Evolutionary conservation across 1,284 basidiomycete genomes (phyloP).

Genomic region (Austroboletus rostrupii): DNA sequence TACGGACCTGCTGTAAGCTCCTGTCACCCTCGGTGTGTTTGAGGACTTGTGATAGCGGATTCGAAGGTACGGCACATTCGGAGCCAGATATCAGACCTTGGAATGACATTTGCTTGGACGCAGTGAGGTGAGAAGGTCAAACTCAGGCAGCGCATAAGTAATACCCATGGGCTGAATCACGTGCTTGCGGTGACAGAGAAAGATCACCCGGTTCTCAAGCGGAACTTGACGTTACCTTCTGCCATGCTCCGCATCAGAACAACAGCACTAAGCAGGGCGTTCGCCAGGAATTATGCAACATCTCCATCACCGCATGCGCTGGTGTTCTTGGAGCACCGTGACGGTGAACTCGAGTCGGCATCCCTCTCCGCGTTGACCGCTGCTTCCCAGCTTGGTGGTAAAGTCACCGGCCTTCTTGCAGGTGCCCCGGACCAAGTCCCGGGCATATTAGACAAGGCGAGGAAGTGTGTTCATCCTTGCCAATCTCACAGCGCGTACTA

Average conservation of each 20-base stretch:
- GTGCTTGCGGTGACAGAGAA: constrained; percentile 3
- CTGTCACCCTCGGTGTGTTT: constrained; percentile 91
- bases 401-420: constrained; percentile 85
- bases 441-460: constrained; percentile 68
- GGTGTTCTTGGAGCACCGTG: constrained; percentile 85
- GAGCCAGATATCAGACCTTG: constrained; percentile 85
- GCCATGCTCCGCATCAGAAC: constrained; percentile 37
- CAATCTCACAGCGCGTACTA: constrained; percentile 3
- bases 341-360: constrained; percentile 77
- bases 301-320: constrained; percentile 64
- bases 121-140: not conserved
- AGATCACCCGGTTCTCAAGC: not conserved
- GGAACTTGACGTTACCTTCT: not conserved
- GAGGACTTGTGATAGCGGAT: constrained; percentile 86
- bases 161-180: constrained; percentile 11
- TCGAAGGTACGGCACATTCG: constrained; percentile 83
- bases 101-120: constrained; percentile 49
- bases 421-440: constrained; percentile 74
- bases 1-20: constrained; percentile 74
- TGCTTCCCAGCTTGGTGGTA: constrained; percentile 79
- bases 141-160: too few relatives aligned
- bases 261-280: constrained; percentile 19
- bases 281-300: constrained; percentile 54
- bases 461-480: constrained; percentile 53
- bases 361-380: constrained; percentile 91